A percentile compares a stretch with the other conserved stretches of the same genome.
phyloP scores from a whole-genome alignment of 345 rosid genomes.

The Gossypium longicalyx region DNA sequence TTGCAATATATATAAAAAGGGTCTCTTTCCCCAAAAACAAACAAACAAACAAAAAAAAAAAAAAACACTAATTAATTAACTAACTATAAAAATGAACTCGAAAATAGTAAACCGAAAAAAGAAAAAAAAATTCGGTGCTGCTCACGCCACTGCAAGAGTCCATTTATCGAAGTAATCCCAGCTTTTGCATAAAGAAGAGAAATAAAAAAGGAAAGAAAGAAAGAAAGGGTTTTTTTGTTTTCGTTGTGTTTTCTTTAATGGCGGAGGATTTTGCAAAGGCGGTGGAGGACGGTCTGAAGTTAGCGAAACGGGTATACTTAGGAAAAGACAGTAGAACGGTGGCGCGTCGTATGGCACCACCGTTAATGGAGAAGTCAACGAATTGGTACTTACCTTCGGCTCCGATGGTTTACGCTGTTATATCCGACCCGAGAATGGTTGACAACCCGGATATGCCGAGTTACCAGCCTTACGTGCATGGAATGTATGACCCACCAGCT shows the following conservation, averaged over 20 bases:
- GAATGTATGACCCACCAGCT: constrained; percentile 88
- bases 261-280: constrained; percentile 70
- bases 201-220: too few relatives aligned
- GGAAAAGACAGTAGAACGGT: constrained; percentile 71
- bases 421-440: constrained; percentile 69
- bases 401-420: constrained; percentile 85
- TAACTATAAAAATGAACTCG: not conserved
- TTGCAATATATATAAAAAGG: too few relatives aligned
- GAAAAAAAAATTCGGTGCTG: not conserved
- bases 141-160: not conserved
- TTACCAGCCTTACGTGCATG: constrained; percentile 96
- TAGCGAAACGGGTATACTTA: constrained; percentile 65
- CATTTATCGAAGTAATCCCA: not conserved
- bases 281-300: constrained; percentile 81
- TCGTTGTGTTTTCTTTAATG: constrained; percentile 24
- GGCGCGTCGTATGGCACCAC: constrained; percentile 53
- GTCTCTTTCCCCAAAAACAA: too few relatives aligned
- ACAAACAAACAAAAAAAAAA: too few relatives aligned
- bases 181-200: not conserved
- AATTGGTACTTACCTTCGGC: constrained; percentile 51
- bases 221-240: not conserved
- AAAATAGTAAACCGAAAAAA: not conserved
- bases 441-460: constrained; percentile 94
- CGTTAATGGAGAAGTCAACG: constrained; percentile 55
- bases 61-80: not conserved